Conservation (phyloP, 306 rosid genomes). For the Pyrus betulifolia region DNA sequence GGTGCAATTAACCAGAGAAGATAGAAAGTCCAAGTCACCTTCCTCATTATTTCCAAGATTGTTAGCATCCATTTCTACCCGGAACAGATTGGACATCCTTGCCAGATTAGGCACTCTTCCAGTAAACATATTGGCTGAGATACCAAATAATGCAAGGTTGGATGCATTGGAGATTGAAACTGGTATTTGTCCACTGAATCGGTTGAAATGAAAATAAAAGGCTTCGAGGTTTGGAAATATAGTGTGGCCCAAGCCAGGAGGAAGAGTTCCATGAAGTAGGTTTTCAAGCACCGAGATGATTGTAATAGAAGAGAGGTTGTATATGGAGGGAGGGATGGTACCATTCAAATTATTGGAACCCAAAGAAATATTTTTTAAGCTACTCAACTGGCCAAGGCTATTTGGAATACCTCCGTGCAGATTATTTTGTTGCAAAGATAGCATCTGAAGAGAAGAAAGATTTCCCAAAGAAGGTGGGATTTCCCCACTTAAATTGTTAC, state of each 20-base stretch:
- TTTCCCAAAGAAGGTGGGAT: background rate
- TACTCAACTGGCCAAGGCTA: background rate
- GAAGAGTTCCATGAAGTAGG: slow-evolving; percentile 18
- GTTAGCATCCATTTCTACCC: background rate
- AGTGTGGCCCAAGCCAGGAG: background rate
- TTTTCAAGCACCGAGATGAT: background rate
- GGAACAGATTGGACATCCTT: background rate
- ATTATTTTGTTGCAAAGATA: background rate
- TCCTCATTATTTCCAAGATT: slow-evolving; percentile 5
- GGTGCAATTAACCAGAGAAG: slow-evolving; percentile 14
- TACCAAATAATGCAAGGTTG: background rate
- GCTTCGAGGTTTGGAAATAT: background rate
- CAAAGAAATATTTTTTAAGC: background rate
- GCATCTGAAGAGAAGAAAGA: background rate
- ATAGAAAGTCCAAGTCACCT: slow-evolving; percentile 20
- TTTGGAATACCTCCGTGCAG: background rate
- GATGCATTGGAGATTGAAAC: slow-evolving; percentile 7
- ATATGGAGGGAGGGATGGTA: background rate
- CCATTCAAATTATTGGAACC: background rate
- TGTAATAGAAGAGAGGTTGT: background rate
- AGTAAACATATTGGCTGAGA: background rate
- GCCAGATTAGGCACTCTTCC: slow-evolving; percentile 22
- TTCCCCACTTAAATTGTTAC: background rate
- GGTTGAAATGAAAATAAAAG: background rate
- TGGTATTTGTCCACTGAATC: background rate